Evolutionary conservation across 331 rosid genomes (phyloP).

Genomic region (Saraca asoca): DNA sequence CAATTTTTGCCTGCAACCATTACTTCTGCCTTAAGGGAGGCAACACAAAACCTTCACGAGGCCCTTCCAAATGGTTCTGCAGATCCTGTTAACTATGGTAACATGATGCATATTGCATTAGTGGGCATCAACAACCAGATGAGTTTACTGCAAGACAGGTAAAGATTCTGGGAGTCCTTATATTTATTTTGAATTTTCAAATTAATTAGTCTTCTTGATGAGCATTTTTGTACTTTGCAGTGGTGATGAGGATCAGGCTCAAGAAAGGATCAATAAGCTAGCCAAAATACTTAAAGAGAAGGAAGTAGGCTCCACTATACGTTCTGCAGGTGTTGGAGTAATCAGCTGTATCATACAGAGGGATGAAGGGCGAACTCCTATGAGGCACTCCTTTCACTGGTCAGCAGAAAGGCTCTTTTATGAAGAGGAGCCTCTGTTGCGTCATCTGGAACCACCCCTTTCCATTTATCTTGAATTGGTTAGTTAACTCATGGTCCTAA

Average conservation of each 20-base stretch:
- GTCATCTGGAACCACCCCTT: constrained; percentile 96
- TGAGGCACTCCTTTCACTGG: constrained; percentile 99
- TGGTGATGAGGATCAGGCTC: constrained; percentile 99
- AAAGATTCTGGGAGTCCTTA: constrained; percentile 22
- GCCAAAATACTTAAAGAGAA: constrained; percentile 92
- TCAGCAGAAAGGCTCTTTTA: constrained; percentile 74
- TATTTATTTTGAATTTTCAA: constrained; percentile 8
- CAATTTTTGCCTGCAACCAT: constrained; percentile 81
- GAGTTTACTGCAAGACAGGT: constrained; percentile 99
- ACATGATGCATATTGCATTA: constrained; percentile 97
- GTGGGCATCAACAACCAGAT: constrained; percentile 95
- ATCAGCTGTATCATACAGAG: constrained; percentile 98
- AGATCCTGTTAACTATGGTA: constrained; percentile 62
- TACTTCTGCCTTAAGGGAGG: constrained; percentile 79
- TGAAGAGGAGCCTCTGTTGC: constrained; percentile 88
- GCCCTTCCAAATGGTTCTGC: constrained; percentile 52
- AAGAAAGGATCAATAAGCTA: constrained; percentile 89
- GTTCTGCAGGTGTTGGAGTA: constrained; percentile 81
- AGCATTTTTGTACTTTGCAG: constrained; percentile 57
- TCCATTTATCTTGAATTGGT: constrained; percentile 99
- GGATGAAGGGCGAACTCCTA: constrained; percentile 98
- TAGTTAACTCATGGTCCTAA: constrained; percentile 41
- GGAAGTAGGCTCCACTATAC: constrained; percentile 76
- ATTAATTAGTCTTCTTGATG: constrained; percentile 30
- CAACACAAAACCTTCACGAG: constrained; percentile 57